These are phyloP conservation scores for Calonectria multiphialidica DNA, from an alignment of 2,329 filamentous ascomycete genomes.

Conservation along the genomic window DNA sequence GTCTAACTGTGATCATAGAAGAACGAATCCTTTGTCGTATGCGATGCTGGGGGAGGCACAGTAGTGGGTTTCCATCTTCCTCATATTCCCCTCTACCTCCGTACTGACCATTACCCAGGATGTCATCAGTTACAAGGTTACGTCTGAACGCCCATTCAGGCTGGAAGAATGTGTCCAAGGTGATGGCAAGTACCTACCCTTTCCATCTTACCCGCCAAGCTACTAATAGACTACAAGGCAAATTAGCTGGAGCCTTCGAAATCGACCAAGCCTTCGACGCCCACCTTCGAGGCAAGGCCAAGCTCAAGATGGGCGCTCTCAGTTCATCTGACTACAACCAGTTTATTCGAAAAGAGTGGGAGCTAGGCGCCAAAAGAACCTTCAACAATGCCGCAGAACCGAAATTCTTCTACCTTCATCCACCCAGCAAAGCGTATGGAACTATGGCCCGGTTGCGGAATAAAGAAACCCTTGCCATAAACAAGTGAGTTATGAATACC, in stretches of 20 bases:
- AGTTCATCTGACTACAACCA: neutral
- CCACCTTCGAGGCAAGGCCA: neutral
- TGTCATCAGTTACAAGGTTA: slow-evolving; percentile 17
- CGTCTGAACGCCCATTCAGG: neutral
- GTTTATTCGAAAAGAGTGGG: neutral
- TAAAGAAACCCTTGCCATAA: slow-evolving; percentile 5
- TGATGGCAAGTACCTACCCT: neutral
- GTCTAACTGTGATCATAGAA: neutral
- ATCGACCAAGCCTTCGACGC: slow-evolving; percentile 19
- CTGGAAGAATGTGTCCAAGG: slow-evolving; percentile 15
- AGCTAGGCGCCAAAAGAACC: neutral
- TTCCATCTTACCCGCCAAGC: neutral
- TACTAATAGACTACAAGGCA: neutral
- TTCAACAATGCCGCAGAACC: neutral
- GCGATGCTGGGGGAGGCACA: slow-evolving; percentile 19
- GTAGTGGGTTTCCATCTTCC: neutral
- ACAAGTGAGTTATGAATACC: neutral
- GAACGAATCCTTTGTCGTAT: slow-evolving; percentile 20
- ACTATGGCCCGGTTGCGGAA: neutral
- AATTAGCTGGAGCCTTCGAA: slow-evolving; percentile 1
- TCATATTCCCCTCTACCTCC: neutral
- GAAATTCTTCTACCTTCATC: neutral
- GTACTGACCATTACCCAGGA: neutral
- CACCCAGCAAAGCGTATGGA: neutral
- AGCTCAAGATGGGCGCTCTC: neutral